A percentile compares a stretch with the other conserved stretches of the same genome.
Evolutionary conservation across 805 yeast genomes (phyloP).

Genomic region (Kazachstania taianensis): DNA sequence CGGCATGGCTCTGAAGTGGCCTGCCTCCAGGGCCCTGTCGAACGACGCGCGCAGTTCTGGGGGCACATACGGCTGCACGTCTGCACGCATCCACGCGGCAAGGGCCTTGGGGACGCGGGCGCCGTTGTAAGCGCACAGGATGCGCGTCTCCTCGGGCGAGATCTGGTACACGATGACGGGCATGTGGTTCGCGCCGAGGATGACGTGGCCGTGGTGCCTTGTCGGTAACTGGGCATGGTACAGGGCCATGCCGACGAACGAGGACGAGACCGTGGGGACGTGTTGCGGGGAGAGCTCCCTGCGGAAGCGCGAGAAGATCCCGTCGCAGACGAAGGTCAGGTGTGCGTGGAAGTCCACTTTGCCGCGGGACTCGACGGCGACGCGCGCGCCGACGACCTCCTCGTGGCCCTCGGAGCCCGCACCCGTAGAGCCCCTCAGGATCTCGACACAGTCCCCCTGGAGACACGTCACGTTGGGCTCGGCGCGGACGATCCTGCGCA

Average conservation of each 20-base stretch:
- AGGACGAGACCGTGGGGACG: slow-evolving; percentile 63
- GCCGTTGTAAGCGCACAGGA: slow-evolving; percentile 78
- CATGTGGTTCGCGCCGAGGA: slow-evolving; percentile 66
- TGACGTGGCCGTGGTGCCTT: slow-evolving; percentile 78
- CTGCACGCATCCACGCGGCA: slow-evolving; percentile 45
- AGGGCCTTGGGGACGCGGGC: slow-evolving; percentile 63
- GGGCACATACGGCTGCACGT: slow-evolving; percentile 66
- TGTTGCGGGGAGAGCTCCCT: slow-evolving; percentile 53
- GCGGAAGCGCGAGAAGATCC: slow-evolving; percentile 88
- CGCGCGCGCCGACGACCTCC: slow-evolving; percentile 69
- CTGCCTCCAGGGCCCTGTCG: slow-evolving; percentile 45
- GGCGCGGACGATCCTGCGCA: slow-evolving; percentile 55
- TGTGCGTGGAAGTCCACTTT: slow-evolving; percentile 43
- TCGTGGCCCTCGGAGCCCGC: slow-evolving; percentile 28
- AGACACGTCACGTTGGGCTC: slow-evolving; percentile 69
- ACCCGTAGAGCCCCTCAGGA: slow-evolving; percentile 52
- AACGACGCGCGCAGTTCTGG: slow-evolving; percentile 55
- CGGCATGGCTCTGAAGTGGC: slow-evolving; percentile 77
- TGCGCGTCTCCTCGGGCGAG: slow-evolving; percentile 71
- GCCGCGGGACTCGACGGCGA: slow-evolving; percentile 36
- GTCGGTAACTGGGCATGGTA: slow-evolving; percentile 66
- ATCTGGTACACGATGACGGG: slow-evolving; percentile 88
- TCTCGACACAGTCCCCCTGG: slow-evolving; percentile 72
- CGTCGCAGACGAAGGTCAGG: slow-evolving; percentile 77
- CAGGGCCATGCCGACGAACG: slow-evolving; percentile 77